phyloP scores from a whole-genome alignment of 2,329 filamentous ascomycete genomes.

The Fusarium ambrosium region DNA sequence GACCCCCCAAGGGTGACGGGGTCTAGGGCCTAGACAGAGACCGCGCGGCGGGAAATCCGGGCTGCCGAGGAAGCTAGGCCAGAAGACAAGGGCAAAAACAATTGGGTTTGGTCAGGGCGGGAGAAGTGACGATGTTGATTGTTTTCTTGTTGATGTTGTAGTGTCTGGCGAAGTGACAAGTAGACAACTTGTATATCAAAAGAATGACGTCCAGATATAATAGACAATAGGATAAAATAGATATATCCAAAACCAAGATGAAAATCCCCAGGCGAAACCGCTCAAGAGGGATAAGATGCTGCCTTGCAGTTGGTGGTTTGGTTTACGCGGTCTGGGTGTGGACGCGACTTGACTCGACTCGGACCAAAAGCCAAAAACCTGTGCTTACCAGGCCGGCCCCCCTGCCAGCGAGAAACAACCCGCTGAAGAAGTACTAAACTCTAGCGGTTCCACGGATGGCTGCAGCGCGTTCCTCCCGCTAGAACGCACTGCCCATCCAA shows the following conservation, averaged over 20 bases:
- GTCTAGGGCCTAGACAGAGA: conserved; percentile 39
- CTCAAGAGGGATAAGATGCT: conserved; percentile 1
- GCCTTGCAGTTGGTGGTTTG: conserved; percentile 22
- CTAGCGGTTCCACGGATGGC: conserved; percentile 29
- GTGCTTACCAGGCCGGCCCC: neutral
- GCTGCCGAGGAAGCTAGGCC: conserved; percentile 37
- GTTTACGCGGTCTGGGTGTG: conserved; percentile 32
- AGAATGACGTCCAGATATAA: neutral
- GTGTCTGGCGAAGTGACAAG: neutral
- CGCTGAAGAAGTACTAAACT: conserved; percentile 37
- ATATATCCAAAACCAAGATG: neutral
- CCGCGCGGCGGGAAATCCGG: conserved; percentile 40
- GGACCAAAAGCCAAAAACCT: conserved; percentile 14
- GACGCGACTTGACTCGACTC: conserved; percentile 35
- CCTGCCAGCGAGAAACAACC: conserved; percentile 17
- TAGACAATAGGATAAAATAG: neutral
- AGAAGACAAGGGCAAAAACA: conserved; percentile 25
- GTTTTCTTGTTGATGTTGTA: conserved; percentile 22
- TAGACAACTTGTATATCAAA: neutral
- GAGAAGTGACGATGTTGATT: conserved; percentile 29
- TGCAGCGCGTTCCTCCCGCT: conserved; percentile 29
- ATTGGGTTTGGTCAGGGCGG: conserved; percentile 25
- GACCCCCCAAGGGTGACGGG: conserved; percentile 20
- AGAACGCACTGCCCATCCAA: neutral
- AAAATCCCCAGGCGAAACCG: neutral